Evolutionary conservation across 768 basidiomycete genomes (phyloP), one percentile per base, ranked within the genome.

Genomic region (Suillus americanus): DNA sequence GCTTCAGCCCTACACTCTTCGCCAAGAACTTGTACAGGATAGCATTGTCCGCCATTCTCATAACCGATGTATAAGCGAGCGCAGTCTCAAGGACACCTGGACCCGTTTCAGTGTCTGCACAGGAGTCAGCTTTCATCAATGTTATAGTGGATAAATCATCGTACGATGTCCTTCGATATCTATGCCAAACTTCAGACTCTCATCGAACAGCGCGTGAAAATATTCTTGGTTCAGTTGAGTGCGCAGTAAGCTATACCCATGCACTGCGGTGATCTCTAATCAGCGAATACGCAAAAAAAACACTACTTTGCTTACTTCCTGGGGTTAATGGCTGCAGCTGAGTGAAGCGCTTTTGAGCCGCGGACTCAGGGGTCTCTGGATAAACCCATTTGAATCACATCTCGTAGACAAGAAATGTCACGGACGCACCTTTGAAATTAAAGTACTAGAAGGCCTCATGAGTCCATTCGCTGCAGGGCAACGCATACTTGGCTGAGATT

Each of bases 191-290:
- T 80, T 80, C 37, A 78, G 69, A 60, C 86, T 86, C 69, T 85
- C 79, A 73, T 99, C 91, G 71, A 94, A 97, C 33, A 99, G 79
- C 40, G 90, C 94, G 66, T 89, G 85, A 76, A 99, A 99, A 75
- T 96, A 99, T 16, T 83, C 87, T 64, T 87, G 88, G 76, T 98
- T 97, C 38, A 97, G 80, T 51, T 96, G 93, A 0, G 95, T 94
- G 48, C 96, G 84, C 5, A 99, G 83, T 40, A 99, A 82, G 5
- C 95, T 97, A 74, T 99, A 99, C 4, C 97, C 97, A 70, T 99
- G 97, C 92, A 97, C 95, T 98, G 65, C 33, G 7, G 14, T 16
- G 46, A 45, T 60, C 16, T 33, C 9, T 41, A 20, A 33, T 33
- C 5, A 33, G 33, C 33, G 33, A 33, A 33, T 6, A 33, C 33